Conservation (phyloP, 306 rosid genomes). For the Cicer judaicum region DNA sequence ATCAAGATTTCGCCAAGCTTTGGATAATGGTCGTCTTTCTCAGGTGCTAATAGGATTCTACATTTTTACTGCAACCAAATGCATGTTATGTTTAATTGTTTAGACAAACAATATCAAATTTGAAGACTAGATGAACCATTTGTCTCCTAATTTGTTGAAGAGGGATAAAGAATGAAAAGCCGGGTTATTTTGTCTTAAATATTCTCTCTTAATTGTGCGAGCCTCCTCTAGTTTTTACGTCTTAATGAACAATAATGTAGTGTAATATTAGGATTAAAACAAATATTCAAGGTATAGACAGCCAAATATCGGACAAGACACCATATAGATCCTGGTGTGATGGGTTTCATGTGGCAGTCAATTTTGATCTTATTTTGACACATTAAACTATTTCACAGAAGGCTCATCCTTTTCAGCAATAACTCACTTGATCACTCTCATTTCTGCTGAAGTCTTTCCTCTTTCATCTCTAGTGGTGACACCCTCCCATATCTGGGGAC, state of each 20-base stretch:
- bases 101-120: neutral
- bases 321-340: neutral
- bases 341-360: neutral
- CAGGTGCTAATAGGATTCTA: constrained; percentile 64
- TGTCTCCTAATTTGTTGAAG: constrained; percentile 10
- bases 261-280: neutral
- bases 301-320: neutral
- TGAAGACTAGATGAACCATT: constrained; percentile 8
- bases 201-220: constrained; percentile 14
- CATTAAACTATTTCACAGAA: neutral
- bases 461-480: neutral
- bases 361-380: too few relatives aligned
- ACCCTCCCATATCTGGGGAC: neutral
- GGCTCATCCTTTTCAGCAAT: neutral
- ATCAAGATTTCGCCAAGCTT: constrained; percentile 91
- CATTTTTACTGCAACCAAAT: constrained; percentile 9
- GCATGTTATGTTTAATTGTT: constrained; percentile 35
- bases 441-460: neutral
- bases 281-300: constrained; percentile 13
- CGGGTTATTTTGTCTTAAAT: neutral
- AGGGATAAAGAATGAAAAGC: constrained; percentile 25
- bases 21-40: constrained; percentile 97
- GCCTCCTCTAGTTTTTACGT: neutral
- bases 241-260: constrained; percentile 1
- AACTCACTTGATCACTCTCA: neutral